These are phyloP conservation scores for Ascochyta lentis DNA, from an alignment of 2,329 filamentous ascomycete species.

Conservation along the genomic window DNA sequence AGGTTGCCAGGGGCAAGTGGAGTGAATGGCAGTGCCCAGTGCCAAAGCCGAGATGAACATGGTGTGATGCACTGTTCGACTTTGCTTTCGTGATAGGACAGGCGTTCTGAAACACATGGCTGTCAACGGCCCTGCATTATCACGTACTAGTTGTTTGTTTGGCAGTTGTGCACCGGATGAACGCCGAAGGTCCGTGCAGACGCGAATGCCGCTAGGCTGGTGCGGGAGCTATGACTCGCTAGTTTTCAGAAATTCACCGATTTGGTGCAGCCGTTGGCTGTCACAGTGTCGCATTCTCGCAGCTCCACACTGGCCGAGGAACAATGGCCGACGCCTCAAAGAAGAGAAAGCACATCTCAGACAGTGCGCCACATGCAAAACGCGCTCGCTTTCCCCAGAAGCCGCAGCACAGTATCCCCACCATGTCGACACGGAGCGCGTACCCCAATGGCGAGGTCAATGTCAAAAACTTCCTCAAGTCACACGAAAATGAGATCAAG, in stretches of 20 bases:
- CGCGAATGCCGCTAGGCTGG: constrained; percentile 14
- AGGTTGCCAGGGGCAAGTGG: constrained; percentile 27
- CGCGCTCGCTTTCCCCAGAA: constrained; percentile 37
- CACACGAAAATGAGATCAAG: constrained; percentile 87
- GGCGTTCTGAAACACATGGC: constrained; percentile 15
- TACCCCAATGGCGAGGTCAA: constrained; percentile 79
- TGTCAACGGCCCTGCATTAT: constrained; percentile 7
- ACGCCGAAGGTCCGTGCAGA: constrained; percentile 8
- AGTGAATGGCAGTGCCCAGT: constrained; percentile 12
- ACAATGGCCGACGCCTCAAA: constrained; percentile 25
- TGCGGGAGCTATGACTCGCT: constrained; percentile 18
- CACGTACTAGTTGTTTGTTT: constrained; percentile 15
- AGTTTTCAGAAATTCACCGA: constrained; percentile 9
- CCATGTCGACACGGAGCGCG: constrained; percentile 54
- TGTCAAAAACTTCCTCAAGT: constrained; percentile 80
- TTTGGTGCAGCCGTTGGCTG: constrained; percentile 20
- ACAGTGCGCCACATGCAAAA: constrained; percentile 23
- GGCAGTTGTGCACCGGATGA: constrained; percentile 18
- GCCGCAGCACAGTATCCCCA: constrained; percentile 38
- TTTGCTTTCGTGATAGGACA: constrained; percentile 12
- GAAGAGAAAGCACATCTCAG: constrained; percentile 32
- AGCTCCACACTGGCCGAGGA: constrained; percentile 14
- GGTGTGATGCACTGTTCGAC: constrained; percentile 14
- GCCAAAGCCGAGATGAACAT: constrained; percentile 15
- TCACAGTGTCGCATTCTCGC: constrained; percentile 14